Evolutionary conservation across 495 filamentous ascomycete genomes (phyloP), one percentile per base, ranked within the genome.

Genomic region (Corynascus novoguineensis): DNA sequence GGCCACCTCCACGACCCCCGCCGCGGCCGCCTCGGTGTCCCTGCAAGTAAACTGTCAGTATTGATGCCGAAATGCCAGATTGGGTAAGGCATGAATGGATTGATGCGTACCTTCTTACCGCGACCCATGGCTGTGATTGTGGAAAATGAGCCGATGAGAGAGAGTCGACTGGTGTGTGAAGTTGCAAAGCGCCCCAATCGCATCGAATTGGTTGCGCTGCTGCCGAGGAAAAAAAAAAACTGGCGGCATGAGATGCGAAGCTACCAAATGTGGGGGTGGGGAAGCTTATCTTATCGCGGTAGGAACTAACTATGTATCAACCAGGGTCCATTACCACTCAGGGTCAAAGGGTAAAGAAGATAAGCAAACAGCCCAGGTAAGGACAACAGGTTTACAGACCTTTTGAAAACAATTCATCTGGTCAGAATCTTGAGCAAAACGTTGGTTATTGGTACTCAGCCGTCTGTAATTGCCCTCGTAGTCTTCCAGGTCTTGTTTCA

Each of bases 101-200:
- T 17, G 6, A 17, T 28, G 19, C 62, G 42, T 62, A 67, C 64
- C 58, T 46, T 60, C 31, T 60, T 65, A 49, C 63, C 63, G 38
- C 57, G 63, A 34, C 57, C 61, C 63, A 62, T 63, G 37, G 22
- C 55, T 44, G 22, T 27, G 27, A 41, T 28, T 57, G 57, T 37
- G 50, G 25, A 28, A 63, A 58, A 54, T 51, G 50, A 41, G 46
- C 46, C 57, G 35, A 60, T 44, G 31, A 14, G 55, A 44, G 47
- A 51, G 5, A 19, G 34, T 38, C 48, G 44, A 22, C 24, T 41
- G 44, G 19, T 51, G 44, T 12, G 35, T 29, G 50, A 29, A 61
- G 60, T 55, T 38, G 53, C 44, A 27, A 63, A 60, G 57, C 62
- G 53, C 60, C 50, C 57, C 60, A 65, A 65, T 61, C 55, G 58